Evolutionary conservation across 805 yeast genomes (phyloP), one percentile per base, ranked within the genome.

Genomic region (Henningerozyma blattae): DNA sequence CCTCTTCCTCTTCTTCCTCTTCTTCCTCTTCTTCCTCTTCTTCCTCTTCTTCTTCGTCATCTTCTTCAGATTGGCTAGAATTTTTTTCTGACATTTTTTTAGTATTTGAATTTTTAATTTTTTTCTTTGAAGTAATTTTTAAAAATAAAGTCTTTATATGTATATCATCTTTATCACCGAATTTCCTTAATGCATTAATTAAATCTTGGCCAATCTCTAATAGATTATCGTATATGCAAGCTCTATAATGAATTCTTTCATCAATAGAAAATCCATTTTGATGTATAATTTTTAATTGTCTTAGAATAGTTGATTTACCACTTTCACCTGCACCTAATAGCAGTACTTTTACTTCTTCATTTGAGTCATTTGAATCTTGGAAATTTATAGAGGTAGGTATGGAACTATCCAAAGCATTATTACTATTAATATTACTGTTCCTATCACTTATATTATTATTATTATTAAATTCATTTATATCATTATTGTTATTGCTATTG

Each of bases 281-380:
- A 53, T 91, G 96, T 28, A 86, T 56, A 14, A 91, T 64, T 45
- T 81, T 74, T 75, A 87, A 69, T 54, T 87, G 96, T 56, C 87
- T 87, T 43, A 87, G 60, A 5, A 87, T 94, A 0, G 97, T 87
- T 2, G 94, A 81, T 53, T 87, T 87, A 5, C 97, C 96, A 33
- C 89, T 77, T 52, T 87, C 97, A 4, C 96, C 97, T 0, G 97
- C 83, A 28, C 97, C 95, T 24, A 86, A 59, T n/a, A 89, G 63
- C 27, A 89, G 58, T 40, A 89, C 63, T 52, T 79, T 84, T n/a
- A n/a, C n/a, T 31, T 52, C 55, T 13, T 43, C 40, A 22, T 35
- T 38, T 15, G 26, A 16, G 12, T 19, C 26, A 16, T 17, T 30
- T 17, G 16, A 15, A 6, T 16, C 27, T 14, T 30, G 27, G 17